Evolutionary conservation across 495 filamentous ascomycete species (phyloP).

Genomic region (Barbatosphaeria neglecta): DNA sequence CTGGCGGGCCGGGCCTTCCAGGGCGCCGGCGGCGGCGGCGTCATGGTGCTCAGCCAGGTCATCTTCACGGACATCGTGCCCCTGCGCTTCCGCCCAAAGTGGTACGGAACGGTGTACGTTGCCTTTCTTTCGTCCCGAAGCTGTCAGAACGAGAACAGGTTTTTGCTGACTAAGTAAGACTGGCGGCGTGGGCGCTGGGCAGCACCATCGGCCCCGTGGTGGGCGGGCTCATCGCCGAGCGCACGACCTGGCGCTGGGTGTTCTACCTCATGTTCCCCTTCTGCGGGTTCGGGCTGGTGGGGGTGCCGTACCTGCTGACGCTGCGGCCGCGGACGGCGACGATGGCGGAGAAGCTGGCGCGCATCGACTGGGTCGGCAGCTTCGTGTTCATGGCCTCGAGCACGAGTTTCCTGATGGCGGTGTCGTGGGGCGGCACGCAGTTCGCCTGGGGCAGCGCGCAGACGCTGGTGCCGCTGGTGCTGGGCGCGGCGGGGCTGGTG

Average conservation of each 20-base stretch:
- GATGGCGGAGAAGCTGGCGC: slow-evolving; percentile 26
- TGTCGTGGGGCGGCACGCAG: slow-evolving; percentile 45
- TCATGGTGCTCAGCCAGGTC: slow-evolving; percentile 48
- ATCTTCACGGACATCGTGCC: slow-evolving; percentile 53
- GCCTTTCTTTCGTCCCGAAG: slow-evolving; percentile 19
- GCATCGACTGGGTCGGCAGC: slow-evolving; percentile 51
- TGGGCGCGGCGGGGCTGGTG: slow-evolving; percentile 35
- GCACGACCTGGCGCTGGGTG: slow-evolving; percentile 43
- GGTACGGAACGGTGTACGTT: slow-evolving; percentile 16
- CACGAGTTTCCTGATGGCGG: slow-evolving; percentile 36
- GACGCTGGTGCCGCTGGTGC: slow-evolving; percentile 43
- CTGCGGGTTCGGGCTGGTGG: slow-evolving; percentile 15
- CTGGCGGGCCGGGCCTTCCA: slow-evolving; percentile 56
- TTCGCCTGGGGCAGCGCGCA: slow-evolving; percentile 42
- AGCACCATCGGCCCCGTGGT: slow-evolving; percentile 54
- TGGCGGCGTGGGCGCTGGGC: slow-evolving; percentile 40
- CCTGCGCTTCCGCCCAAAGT: slow-evolving; percentile 35
- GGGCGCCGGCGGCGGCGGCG: slow-evolving; percentile 57
- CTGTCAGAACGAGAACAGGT: no score
- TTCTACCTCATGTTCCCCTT: slow-evolving; percentile 34
- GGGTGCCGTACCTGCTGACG: slow-evolving; percentile 20
- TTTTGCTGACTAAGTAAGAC: not conserved
- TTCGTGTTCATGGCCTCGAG: slow-evolving; percentile 39
- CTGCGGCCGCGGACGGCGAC: slow-evolving; percentile 7
- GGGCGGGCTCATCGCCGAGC: slow-evolving; percentile 52